Conservation (phyloP, 2,329 filamentous ascomycete genomes). For the Aspergillus neoniger region DNA sequence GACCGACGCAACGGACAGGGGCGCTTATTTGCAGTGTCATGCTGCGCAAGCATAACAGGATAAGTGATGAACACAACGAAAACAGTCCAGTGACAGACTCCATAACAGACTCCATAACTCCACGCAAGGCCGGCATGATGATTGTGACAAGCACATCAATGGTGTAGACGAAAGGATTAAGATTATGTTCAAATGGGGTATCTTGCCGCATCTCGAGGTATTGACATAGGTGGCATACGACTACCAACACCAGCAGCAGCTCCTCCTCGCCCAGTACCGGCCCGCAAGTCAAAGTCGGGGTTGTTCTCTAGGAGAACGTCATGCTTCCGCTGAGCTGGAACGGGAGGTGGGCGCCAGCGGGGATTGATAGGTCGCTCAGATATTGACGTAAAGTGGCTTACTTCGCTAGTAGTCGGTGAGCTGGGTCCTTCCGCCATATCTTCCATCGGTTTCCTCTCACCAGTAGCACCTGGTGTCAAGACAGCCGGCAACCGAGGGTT, state of each 20-base stretch:
- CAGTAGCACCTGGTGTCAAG: slow-evolving; percentile 42
- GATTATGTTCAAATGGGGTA: slow-evolving; percentile 27
- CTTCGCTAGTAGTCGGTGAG: slow-evolving; percentile 76
- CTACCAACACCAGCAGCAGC: slow-evolving; percentile 23
- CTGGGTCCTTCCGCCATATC: slow-evolving; percentile 64
- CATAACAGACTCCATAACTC: background rate
- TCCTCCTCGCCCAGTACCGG: slow-evolving; percentile 25
- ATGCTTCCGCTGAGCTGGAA: slow-evolving; percentile 56
- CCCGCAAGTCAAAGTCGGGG: slow-evolving; percentile 79
- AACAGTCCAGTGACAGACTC: background rate
- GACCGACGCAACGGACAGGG: slow-evolving; percentile 3
- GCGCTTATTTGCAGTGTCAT: slow-evolving; percentile 11
- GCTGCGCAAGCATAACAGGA: slow-evolving; percentile 2
- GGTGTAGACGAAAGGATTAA: slow-evolving; percentile 6
- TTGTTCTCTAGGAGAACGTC: slow-evolving; percentile 77
- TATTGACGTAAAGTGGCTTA: slow-evolving; percentile 85
- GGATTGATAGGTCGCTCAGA: slow-evolving; percentile 88
- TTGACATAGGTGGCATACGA: slow-evolving; percentile 30
- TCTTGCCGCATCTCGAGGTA: slow-evolving; percentile 22
- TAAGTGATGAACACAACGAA: background rate
- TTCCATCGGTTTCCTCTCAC: slow-evolving; percentile 43
- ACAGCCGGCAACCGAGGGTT: slow-evolving; percentile 36
- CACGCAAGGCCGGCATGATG: background rate
- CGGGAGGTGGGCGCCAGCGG: slow-evolving; percentile 65
- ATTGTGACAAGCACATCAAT: background rate